Conservation (phyloP, 352 stramenopile genomes). For the Phytophthora parvispora region DNA sequence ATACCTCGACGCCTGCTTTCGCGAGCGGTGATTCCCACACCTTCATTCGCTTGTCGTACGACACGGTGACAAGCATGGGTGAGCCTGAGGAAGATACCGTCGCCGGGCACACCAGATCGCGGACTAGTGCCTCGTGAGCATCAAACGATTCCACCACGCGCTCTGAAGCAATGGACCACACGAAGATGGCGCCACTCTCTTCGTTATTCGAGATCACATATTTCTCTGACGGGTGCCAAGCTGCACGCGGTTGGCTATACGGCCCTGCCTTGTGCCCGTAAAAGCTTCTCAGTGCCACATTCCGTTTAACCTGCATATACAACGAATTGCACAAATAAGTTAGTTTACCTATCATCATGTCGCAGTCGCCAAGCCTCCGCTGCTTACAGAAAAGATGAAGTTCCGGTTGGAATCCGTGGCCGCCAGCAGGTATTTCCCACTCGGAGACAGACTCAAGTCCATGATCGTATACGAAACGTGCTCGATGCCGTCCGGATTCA, state of each 20-base stretch:
- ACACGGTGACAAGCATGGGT: slow-evolving; percentile 67
- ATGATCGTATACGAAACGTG: slow-evolving; percentile 92
- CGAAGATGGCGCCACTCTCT: slow-evolving; percentile 63
- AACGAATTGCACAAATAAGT: not conserved
- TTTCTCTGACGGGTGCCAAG: slow-evolving; percentile 87
- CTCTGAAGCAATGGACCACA: slow-evolving; percentile 87
- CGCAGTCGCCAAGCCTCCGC: not conserved
- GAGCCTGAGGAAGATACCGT: slow-evolving; percentile 21
- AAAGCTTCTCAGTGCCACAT: slow-evolving; percentile 77
- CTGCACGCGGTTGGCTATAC: slow-evolving; percentile 81
- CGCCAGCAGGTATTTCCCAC: slow-evolving; percentile 81
- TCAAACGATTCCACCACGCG: slow-evolving; percentile 73
- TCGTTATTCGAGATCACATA: slow-evolving; percentile 90
- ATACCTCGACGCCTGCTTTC: slow-evolving; percentile 12
- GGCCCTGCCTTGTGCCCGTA: slow-evolving; percentile 87
- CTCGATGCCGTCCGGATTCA: slow-evolving; percentile 89
- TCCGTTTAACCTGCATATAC: slow-evolving; percentile 60
- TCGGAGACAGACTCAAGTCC: slow-evolving; percentile 79
- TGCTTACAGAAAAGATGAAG: slow-evolving; percentile 77
- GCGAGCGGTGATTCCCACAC: slow-evolving; percentile 54
- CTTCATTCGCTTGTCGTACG: slow-evolving; percentile 86
- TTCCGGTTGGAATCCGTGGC: slow-evolving; percentile 87
- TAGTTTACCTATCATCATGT: not conserved
- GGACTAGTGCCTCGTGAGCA: slow-evolving; percentile 77
- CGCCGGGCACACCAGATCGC: slow-evolving; percentile 48